Evolutionary conservation across 1,139 yeast species (phyloP), one percentile per base, ranked within the genome.

Genomic region (Saccharomyces hybrid): DNA sequence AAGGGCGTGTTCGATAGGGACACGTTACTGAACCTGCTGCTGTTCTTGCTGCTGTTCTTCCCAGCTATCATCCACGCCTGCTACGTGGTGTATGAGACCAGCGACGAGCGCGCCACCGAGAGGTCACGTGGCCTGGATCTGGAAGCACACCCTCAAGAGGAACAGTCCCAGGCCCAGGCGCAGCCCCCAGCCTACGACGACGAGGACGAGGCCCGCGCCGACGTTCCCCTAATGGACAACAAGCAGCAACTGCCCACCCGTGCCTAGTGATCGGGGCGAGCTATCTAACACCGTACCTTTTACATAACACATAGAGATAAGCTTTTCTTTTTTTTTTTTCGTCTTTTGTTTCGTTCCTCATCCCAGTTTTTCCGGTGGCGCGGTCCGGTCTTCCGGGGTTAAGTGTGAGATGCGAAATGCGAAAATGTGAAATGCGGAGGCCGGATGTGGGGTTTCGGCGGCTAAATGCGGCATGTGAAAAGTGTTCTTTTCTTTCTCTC

Each of bases 31-130:
- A 65, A 61, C 50, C 1, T 65, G 25, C 47, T 64, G n/a, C 50
- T 66, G 14, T 59, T 59, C 14, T n/a, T 63, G 1, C 32, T 63
- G 11, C 54, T 64, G 14, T 64, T 59, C 51, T 55, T 66, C 53
- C 68, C 68, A 14, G 68, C 67, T 3, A 55, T 58, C 3, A 50
- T 65, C 14, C 69, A 66, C 53, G 63, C 67, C 9, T 54, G 60
- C 13, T 66, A 63, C 51, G 60, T 66, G 11, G 54, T 66, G 16
- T 59, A 64, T 48, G 63, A 58, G 51, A 62, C 68, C 5, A 62
- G 66, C 50, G 49, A 48, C 6, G 64, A 63, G 53, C 57, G 66
- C 38, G 3, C 38, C 14, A 1, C n/a, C 38, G 38, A 32, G 38
- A 2, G 38, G 38, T 32, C 38, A 32, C 38, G 38, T 32, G 38